These are phyloP conservation scores for Apostasia ramifera DNA, from an alignment of 106 monocot species.

Conservation along the genomic window DNA sequence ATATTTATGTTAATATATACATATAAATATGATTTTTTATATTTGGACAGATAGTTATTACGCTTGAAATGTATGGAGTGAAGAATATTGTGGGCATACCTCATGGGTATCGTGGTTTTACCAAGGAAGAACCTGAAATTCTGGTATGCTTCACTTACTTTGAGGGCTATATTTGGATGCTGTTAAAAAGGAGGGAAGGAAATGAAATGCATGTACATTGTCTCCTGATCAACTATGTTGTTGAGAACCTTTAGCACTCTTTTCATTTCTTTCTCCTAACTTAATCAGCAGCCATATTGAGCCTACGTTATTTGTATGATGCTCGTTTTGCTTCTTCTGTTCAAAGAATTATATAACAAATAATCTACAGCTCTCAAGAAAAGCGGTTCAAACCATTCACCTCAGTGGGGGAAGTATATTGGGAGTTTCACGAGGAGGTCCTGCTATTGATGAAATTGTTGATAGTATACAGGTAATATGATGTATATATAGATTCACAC, in stretches of 20 bases:
- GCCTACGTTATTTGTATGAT: not conserved
- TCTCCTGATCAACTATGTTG: not conserved
- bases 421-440: constrained; percentile 59
- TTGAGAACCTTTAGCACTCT: not conserved
- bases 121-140: constrained; percentile 5
- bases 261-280: not conserved
- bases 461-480: constrained; percentile 51
- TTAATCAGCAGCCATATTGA: not conserved
- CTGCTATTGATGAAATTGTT: constrained; percentile 35
- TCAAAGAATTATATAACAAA: too few species aligned
- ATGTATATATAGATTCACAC: not conserved
- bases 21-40: not conserved
- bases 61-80: constrained; percentile 9
- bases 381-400: constrained; percentile 33
- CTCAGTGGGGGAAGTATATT: constrained; percentile 53
- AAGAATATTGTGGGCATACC: constrained; percentile 6
- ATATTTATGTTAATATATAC: too few species aligned
- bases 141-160: not conserved
- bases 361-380: constrained; percentile 3
- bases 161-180: too few species aligned
- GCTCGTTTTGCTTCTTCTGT: too few species aligned
- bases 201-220: not conserved
- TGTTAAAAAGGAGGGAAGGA: not conserved
- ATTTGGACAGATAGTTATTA: constrained; percentile 3
- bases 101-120: constrained; percentile 5